Conservation (phyloP, 2,329 filamentous ascomycete species). For the Metarhizium guizhouense region DNA sequence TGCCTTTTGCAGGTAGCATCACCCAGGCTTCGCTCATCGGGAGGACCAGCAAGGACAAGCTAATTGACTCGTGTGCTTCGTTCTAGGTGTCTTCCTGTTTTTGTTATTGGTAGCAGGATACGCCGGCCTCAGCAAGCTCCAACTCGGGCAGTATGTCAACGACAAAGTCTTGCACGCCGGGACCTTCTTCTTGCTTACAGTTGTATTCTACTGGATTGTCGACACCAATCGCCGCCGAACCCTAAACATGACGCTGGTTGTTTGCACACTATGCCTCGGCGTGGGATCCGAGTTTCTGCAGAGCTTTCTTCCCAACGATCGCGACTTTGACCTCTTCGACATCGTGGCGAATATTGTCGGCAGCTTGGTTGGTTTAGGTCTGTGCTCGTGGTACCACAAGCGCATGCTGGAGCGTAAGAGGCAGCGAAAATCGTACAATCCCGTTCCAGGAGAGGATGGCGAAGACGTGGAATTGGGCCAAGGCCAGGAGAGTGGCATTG, state of each 20-base stretch:
- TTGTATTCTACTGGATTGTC: constrained; percentile 92
- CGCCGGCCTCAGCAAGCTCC: constrained; percentile 62
- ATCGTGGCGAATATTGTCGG: constrained; percentile 83
- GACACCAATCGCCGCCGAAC: constrained; percentile 82
- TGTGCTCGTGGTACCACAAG: constrained; percentile 89
- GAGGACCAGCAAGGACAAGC: background rate
- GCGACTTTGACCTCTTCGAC: constrained; percentile 69
- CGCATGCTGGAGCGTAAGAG: constrained; percentile 88
- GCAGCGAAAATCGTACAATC: constrained; percentile 61
- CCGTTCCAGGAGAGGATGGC: constrained; percentile 55
- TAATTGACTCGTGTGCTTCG: constrained; percentile 8
- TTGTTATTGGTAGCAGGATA: constrained; percentile 71
- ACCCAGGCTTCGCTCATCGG: background rate
- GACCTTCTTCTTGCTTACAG: constrained; percentile 83
- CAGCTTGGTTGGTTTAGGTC: constrained; percentile 57
- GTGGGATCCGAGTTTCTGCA: constrained; percentile 71
- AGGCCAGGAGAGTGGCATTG: constrained; percentile 59
- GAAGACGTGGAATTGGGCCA: constrained; percentile 73
- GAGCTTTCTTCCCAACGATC: constrained; percentile 63
- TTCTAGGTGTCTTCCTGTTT: constrained; percentile 55
- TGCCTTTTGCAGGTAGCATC: constrained; percentile 1
- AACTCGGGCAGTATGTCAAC: constrained; percentile 54
- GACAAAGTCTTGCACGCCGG: constrained; percentile 84
- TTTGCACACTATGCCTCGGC: constrained; percentile 65
- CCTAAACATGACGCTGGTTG: constrained; percentile 71